Evolutionary conservation across 108 stramenopile species (phyloP), one percentile per base, ranked within the genome.

Genomic region (Nannochloropsis granulata): DNA sequence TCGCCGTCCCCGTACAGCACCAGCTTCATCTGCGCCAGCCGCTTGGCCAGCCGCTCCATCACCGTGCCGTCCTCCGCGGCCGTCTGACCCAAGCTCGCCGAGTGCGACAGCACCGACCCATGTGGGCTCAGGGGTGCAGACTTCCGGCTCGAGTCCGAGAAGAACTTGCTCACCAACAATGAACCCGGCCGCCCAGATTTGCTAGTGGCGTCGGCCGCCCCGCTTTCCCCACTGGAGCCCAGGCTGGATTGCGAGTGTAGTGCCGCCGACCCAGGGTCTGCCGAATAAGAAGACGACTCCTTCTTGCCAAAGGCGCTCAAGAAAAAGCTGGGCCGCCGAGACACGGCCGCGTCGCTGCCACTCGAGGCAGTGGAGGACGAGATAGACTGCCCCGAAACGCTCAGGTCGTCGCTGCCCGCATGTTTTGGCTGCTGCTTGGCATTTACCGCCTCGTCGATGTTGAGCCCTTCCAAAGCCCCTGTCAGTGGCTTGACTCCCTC

Each of bases 1-100:
- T 87, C 88, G 44, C 88, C 86, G 85, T 89, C 88, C 13, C 88
- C 88, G 23, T 89, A 89, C 13, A 90, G 83, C 14, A 90, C 26
- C 82, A 84, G 83, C 86, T 89, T 89, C 78, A 86, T 90, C 78
- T 88, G 85, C 19, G 46, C 44, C 83, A 89, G 82, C 14, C 88
- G 85, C 88, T 86, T 89, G 25, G 81, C 81, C 12, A 88, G 82
- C 79, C 82, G 56, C 44, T 25, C 80, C 56, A 71, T 71, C 56
- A 71, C 56, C 16, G 56, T n/a, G n/a, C n/a, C 56, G n/a, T n/a
- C 56, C 56, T 71, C 56, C n/a, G n/a, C n/a, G 0, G 8, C 56
- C 21, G 56, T n/a, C 0, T 71, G 56, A 71, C 56, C 56, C 56
- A 71, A 5, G 56, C 56, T 71, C n/a, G 21, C 56, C 56, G 34